These are phyloP conservation scores for Fagopyrum tataricum DNA, from an alignment of 148 eudicot genomes.

Conservation along the genomic window DNA sequence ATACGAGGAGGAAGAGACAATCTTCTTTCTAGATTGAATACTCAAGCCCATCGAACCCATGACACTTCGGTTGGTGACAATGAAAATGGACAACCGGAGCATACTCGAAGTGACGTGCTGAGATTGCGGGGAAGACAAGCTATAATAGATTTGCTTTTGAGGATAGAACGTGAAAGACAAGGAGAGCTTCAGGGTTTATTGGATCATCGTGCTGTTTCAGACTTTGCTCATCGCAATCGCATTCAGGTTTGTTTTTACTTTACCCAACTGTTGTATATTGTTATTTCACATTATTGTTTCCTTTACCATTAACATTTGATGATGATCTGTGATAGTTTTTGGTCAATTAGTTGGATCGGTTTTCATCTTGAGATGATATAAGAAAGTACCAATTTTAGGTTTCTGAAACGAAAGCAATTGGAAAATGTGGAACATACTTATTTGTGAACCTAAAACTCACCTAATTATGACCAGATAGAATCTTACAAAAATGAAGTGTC, in stretches of 20 bases:
- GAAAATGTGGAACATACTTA: not conserved
- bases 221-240: slow-evolving; percentile 94
- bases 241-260: slow-evolving; percentile 59
- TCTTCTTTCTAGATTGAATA: slow-evolving; percentile 25
- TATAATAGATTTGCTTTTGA: slow-evolving; percentile 74
- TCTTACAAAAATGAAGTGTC: not conserved
- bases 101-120: slow-evolving; percentile 65
- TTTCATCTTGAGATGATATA: not conserved
- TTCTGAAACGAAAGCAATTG: not conserved
- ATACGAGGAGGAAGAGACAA: slow-evolving; percentile 58
- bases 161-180: slow-evolving; percentile 87
- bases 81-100: slow-evolving; percentile 69
- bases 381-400: not conserved
- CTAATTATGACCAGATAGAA: not conserved
- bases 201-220: slow-evolving; percentile 95
- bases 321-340: not conserved
- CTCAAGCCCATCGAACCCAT: slow-evolving; percentile 36
- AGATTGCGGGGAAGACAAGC: slow-evolving; percentile 95
- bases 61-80: slow-evolving; percentile 37
- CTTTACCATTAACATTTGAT: not conserved
- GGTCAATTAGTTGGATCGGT: not conserved
- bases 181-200: slow-evolving; percentile 85
- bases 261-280: not conserved
- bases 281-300: not conserved
- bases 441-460: not conserved